Conservation (phyloP, 2,329 filamentous ascomycete species). For the Hypoxylon sp. region DNA sequence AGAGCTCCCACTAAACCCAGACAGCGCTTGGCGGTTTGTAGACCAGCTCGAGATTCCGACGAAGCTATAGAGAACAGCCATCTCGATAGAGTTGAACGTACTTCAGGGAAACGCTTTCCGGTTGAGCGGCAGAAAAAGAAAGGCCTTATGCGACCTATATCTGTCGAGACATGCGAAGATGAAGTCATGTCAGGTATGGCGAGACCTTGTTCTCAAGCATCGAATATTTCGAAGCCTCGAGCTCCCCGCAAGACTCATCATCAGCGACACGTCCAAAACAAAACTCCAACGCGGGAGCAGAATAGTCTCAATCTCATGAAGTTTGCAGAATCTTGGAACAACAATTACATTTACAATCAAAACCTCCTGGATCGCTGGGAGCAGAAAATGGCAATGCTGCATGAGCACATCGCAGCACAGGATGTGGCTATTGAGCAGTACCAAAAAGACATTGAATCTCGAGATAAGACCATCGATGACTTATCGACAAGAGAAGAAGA, state of each 20-base stretch:
- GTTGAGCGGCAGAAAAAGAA: slow-evolving; percentile 11
- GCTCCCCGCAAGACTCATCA: slow-evolving; percentile 8
- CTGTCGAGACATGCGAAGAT: neutral
- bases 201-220: slow-evolving; percentile 44
- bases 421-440: slow-evolving; percentile 33
- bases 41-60: neutral
- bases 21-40: neutral
- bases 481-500: slow-evolving; percentile 51
- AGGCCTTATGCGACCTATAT: slow-evolving; percentile 23
- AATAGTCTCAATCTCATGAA: slow-evolving; percentile 28
- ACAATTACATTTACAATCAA: slow-evolving; percentile 40
- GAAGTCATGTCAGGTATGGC: slow-evolving; percentile 1
- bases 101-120: neutral
- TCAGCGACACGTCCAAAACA: slow-evolving; percentile 22
- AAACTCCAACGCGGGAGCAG: slow-evolving; percentile 40
- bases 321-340: slow-evolving; percentile 46
- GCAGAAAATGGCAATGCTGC: slow-evolving; percentile 37
- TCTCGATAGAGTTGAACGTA: neutral
- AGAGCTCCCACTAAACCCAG: neutral
- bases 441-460: slow-evolving; percentile 24
- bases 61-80: slow-evolving; percentile 26
- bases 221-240: slow-evolving; percentile 48
- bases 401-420: slow-evolving; percentile 36
- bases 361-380: slow-evolving; percentile 41
- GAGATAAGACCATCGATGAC: slow-evolving; percentile 42